Conservation (phyloP, 306 rosid species). For the Cicer bijugum region DNA sequence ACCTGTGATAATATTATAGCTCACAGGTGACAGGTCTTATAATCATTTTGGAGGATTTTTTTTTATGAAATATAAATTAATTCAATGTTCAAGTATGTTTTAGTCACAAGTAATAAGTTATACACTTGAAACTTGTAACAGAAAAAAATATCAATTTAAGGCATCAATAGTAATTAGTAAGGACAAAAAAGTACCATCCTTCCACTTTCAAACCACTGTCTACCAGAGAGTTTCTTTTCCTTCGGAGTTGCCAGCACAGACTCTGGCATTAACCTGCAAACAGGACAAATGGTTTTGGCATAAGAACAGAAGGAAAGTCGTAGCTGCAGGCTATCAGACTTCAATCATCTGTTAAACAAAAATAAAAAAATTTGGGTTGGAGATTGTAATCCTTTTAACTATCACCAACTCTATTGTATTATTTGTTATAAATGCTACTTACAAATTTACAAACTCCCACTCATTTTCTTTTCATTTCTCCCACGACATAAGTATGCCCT, state of each 20-base stretch:
- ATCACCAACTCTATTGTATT: constrained; percentile 7
- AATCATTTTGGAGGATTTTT: background rate
- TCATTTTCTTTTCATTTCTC: constrained; percentile 7
- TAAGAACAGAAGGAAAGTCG: constrained; percentile 39
- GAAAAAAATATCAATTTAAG: constrained; percentile 2
- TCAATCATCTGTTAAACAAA: background rate
- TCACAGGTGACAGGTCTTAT: constrained; percentile 5
- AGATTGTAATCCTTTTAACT: constrained; percentile 25
- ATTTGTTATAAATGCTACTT: constrained; percentile 19
- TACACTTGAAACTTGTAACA: background rate
- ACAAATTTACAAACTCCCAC: constrained; percentile 32
- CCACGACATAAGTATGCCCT: constrained; percentile 1
- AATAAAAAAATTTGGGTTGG: constrained; percentile 16
- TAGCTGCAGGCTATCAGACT: constrained; percentile 12
- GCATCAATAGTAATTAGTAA: constrained; percentile 25
- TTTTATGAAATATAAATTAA: constrained; percentile 30
- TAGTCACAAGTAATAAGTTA: constrained; percentile 9
- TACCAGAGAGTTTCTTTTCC: constrained; percentile 90
- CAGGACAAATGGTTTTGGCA: constrained; percentile 22
- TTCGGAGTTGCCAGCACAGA: constrained; percentile 81
- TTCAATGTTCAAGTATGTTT: constrained; percentile 2
- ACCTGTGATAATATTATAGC: background rate
- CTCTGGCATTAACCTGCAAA: constrained; percentile 95
- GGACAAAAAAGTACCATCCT: constrained; percentile 61
- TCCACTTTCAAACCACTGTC: constrained; percentile 99